Conservation (phyloP, 2,329 filamentous ascomycete genomes). For the Tricladium varicosporioides region DNA sequence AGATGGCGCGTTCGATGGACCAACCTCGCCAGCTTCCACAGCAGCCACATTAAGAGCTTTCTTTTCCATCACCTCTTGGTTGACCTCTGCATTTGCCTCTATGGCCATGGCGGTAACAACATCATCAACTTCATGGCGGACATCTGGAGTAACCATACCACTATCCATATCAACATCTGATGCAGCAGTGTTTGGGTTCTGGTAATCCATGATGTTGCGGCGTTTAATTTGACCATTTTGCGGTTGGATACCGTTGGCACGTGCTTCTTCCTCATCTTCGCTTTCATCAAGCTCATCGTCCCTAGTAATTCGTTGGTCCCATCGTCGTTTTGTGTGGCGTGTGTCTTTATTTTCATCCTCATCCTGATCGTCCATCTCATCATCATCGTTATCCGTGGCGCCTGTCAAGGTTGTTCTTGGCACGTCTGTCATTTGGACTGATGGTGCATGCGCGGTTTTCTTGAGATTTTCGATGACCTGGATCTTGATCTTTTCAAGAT, state of each 20-base stretch:
- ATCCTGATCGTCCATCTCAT: constrained; percentile 67
- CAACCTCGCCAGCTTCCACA: constrained; percentile 21
- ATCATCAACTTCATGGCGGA: constrained; percentile 26
- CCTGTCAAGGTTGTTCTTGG: constrained; percentile 60
- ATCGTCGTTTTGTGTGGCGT: constrained; percentile 76
- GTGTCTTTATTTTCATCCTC: constrained; percentile 84
- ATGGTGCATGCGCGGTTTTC: constrained; percentile 82
- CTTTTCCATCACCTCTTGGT: constrained; percentile 31
- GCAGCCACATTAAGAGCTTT: constrained; percentile 23
- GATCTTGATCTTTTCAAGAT: constrained; percentile 78
- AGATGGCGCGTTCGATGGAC: constrained; percentile 32
- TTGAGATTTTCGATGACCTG: constrained; percentile 82
- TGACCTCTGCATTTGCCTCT: constrained; percentile 34
- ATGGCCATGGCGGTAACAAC: constrained; percentile 23
- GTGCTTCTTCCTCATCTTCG: constrained; percentile 80
- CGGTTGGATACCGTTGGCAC: constrained; percentile 63
- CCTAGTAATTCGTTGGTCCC: constrained; percentile 74
- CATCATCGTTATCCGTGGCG: constrained; percentile 66
- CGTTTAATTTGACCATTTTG: constrained; percentile 48
- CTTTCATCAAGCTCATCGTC: constrained; percentile 84
- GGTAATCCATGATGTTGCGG: constrained; percentile 60
- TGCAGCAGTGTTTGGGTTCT: constrained; percentile 51
- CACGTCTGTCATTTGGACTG: constrained; percentile 84
- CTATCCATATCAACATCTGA: constrained; percentile 51
- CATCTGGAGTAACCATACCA: constrained; percentile 42